phyloP scores from a whole-genome alignment of 441 rosid species.

The Raphanus hybrid region DNA sequence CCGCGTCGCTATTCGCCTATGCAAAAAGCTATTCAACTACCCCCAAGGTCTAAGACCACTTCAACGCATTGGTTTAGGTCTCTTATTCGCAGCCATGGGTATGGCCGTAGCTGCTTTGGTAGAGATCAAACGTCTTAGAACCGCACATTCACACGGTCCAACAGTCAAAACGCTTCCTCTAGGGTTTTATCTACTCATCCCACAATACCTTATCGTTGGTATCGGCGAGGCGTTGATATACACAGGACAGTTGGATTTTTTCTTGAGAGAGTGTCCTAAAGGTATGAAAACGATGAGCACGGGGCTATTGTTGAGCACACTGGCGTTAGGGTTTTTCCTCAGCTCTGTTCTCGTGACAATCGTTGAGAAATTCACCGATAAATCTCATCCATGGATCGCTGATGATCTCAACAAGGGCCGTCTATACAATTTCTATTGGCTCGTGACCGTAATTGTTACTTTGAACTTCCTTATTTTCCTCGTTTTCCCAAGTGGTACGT shows the following conservation, averaged over 20 bases:
- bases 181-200: constrained; percentile 76
- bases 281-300: constrained; percentile 98
- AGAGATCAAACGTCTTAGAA: constrained; percentile 61
- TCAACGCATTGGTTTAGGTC: constrained; percentile 75
- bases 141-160: constrained; percentile 47
- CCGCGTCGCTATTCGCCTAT: constrained; percentile 54
- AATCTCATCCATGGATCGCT: constrained; percentile 69
- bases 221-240: constrained; percentile 85
- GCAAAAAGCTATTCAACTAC: constrained; percentile 56
- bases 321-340: constrained; percentile 80
- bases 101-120: constrained; percentile 74
- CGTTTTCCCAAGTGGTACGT: constrained; percentile 76
- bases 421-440: constrained; percentile 84
- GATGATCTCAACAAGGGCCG: constrained; percentile 78
- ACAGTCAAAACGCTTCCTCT: constrained; percentile 58
- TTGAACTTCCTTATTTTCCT: constrained; percentile 61
- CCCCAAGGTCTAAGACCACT: constrained; percentile 81
- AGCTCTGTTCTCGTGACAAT: constrained; percentile 74
- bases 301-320: constrained; percentile 80
- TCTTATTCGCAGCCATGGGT: constrained; percentile 54
- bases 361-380: constrained; percentile 65
- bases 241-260: constrained; percentile 85
- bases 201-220: constrained; percentile 83
- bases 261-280: constrained; percentile 89
- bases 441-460: constrained; percentile 62